Conservation (phyloP, 176 grass and related monocot species). For the Echinochloa phyllopogon region DNA sequence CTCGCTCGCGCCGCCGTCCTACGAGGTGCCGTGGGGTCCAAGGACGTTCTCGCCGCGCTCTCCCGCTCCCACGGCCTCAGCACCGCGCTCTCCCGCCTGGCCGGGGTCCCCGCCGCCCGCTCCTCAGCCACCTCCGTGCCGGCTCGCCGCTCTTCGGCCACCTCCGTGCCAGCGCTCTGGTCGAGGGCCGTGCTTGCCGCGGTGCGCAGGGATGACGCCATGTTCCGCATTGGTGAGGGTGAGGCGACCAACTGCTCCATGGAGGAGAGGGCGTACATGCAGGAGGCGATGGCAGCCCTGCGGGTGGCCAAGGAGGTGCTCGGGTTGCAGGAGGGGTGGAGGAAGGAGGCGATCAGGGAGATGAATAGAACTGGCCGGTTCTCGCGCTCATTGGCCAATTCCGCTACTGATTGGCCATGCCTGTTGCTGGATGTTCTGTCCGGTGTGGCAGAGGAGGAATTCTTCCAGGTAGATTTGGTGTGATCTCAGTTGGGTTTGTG, state of each 20-base stretch:
- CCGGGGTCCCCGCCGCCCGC: slow-evolving; percentile 4
- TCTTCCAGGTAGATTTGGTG: slow-evolving; percentile 71
- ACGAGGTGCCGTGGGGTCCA: slow-evolving; percentile 65
- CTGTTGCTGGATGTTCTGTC: slow-evolving; percentile 88
- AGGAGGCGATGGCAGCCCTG: slow-evolving; percentile 65
- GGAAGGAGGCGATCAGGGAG: slow-evolving; percentile 61
- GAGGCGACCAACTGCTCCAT: slow-evolving; percentile 55
- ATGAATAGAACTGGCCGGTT: slow-evolving; percentile 71
- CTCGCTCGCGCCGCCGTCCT: slow-evolving; percentile 66
- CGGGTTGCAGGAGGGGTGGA: slow-evolving; percentile 79
- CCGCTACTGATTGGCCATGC: slow-evolving; percentile 84
- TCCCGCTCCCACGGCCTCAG: slow-evolving; percentile 69
- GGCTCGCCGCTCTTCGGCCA: slow-evolving; percentile 28
- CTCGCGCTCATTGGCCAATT: slow-evolving; percentile 76
- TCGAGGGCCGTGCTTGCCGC: slow-evolving; percentile 67
- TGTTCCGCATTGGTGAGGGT: slow-evolving; percentile 44
- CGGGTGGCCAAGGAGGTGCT: slow-evolving; percentile 84
- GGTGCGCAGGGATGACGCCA: not conserved
- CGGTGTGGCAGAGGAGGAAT: slow-evolving; percentile 58
- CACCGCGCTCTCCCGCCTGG: slow-evolving; percentile 60
- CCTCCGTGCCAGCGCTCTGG: slow-evolving; percentile 67
- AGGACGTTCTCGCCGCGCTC: slow-evolving; percentile 71
- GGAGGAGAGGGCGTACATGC: slow-evolving; percentile 84
- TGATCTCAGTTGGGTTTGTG: not conserved
- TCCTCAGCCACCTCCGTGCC: slow-evolving; percentile 30